Conservation (phyloP, 2,329 filamentous ascomycete genomes). For the Penicillium nordicum region DNA sequence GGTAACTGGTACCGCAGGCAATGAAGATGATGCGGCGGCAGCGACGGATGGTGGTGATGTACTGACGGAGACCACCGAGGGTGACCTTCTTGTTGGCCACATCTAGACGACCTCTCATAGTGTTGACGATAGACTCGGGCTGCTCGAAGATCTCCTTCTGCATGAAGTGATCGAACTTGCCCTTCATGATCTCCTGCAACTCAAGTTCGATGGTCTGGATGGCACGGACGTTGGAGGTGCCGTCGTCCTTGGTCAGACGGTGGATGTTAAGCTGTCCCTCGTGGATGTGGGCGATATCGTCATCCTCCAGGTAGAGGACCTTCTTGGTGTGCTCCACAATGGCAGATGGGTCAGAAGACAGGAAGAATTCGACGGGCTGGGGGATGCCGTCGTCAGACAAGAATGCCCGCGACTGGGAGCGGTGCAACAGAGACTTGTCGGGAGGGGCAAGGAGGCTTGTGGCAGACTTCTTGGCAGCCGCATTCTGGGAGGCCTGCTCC, state of each 20-base stretch:
- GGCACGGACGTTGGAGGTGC: slow-evolving; percentile 91
- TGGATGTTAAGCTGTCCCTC: slow-evolving; percentile 99
- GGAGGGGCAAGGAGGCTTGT: slow-evolving; percentile 75
- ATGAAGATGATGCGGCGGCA: slow-evolving; percentile 99
- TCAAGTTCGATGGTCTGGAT: slow-evolving; percentile 99
- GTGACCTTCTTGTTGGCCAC: slow-evolving; percentile 91
- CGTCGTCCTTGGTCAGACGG: slow-evolving; percentile 93
- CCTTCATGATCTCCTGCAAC: slow-evolving; percentile 99
- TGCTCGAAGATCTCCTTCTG: slow-evolving; percentile 99
- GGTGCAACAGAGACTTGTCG: slow-evolving; percentile 97
- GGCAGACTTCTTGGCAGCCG: slow-evolving; percentile 87
- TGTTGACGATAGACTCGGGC: slow-evolving; percentile 98
- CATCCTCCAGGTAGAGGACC: slow-evolving; percentile 98
- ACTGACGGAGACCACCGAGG: slow-evolving; percentile 90
- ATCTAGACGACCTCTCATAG: slow-evolving; percentile 98
- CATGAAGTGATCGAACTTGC: slow-evolving; percentile 99
- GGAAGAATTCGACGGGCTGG: slow-evolving; percentile 98
- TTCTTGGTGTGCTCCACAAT: slow-evolving; percentile 99
- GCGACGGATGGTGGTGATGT: slow-evolving; percentile 92
- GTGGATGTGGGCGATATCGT: slow-evolving; percentile 99
- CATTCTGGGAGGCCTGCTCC: slow-evolving; percentile 93
- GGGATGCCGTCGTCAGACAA: slow-evolving; percentile 97
- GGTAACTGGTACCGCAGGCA: slow-evolving; percentile 95
- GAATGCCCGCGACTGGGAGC: slow-evolving; percentile 97
- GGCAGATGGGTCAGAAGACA: slow-evolving; percentile 95